A percentile compares a stretch with the other conserved stretches of the same genome.
Conservation (phyloP, 345 rosid genomes). For the Raphanus sativus region DNA sequence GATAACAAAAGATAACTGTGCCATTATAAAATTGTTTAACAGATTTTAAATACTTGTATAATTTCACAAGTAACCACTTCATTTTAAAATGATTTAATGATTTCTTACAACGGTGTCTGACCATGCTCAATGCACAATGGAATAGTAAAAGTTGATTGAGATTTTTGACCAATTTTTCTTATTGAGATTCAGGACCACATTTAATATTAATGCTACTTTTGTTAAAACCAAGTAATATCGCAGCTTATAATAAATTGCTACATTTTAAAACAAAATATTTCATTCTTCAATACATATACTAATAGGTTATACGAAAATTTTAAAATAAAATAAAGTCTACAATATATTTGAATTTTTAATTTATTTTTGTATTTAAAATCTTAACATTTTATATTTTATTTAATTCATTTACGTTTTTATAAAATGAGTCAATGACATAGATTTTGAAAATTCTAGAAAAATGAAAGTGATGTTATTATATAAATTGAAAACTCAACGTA, state of each 20-base stretch:
- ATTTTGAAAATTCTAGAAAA: background rate
- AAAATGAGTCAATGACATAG: background rate
- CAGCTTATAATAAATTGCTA: background rate
- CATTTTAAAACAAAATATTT: background rate
- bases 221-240: background rate
- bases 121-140: background rate
- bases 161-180: background rate
- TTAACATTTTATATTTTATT: too few relatives aligned
- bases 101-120: too few relatives aligned
- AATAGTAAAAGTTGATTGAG: background rate
- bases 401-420: too few relatives aligned
- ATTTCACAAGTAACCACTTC: background rate
- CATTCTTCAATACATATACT: background rate
- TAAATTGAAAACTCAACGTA: background rate
- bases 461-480: background rate
- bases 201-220: background rate
- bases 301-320: background rate
- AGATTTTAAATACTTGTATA: background rate
- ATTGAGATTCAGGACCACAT: background rate
- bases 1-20: background rate
- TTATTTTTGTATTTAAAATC: too few relatives aligned
- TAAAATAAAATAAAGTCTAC: too few relatives aligned
- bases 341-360: background rate
- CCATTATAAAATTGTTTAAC: background rate
- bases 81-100: background rate